Base-by-base conservation (phyloP, 1,284 basidiomycete genomes). In the Porodaedalea pini region DNA sequence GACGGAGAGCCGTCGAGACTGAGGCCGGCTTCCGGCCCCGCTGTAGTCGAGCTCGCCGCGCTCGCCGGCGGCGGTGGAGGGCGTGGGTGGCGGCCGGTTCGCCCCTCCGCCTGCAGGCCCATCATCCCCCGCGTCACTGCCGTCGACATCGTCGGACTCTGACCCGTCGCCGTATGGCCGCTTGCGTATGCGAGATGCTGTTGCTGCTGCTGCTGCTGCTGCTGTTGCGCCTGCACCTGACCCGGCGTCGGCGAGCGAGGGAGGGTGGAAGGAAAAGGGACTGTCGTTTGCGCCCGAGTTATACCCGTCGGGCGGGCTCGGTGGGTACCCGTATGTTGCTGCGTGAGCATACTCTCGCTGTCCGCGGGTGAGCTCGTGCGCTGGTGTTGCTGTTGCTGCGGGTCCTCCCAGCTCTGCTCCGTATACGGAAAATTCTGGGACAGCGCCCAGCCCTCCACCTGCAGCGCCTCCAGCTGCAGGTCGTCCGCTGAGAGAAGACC, bases 251-350 rank as follows among this genome's bases (percentile, higher is more conserved):
- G 75, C 63, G 78, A 77, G 71, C 62, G 76, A 71, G 68, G 85
- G 86, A 66, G 86, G 81, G 78, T 87, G 82, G 85, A 88, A 90
- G 73, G 80, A 88, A 83, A 90, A 90, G 60, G 88, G 88, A 62
- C 81, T 83, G 68, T 82, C 69, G 69, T 69, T 71, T 58, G 59
- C 63, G 64, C 53, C 57, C 34, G 34, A 23, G 40, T 32, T 32
- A 31, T 25, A 25, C 31, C 49, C 57, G 48, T 58, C 57, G 15
- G 55, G 55, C 59, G 65, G 61, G 58, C 67, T 66, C 64, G 66
- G 62, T 61, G 67, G 64, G 51, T 64, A 63, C 61, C 62, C 62
- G 59, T 56, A 57, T 44, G 41, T 23, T 62, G 65, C 57, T 62
- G 55, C 54, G 62, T 62, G 64, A 60, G 45, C 44, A 41, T 41